Percentiles rank a stretch among this genome's conserved stretches.
phyloP scores from a whole-genome alignment of 805 yeast genomes.

The Kuraishia ogatae region DNA sequence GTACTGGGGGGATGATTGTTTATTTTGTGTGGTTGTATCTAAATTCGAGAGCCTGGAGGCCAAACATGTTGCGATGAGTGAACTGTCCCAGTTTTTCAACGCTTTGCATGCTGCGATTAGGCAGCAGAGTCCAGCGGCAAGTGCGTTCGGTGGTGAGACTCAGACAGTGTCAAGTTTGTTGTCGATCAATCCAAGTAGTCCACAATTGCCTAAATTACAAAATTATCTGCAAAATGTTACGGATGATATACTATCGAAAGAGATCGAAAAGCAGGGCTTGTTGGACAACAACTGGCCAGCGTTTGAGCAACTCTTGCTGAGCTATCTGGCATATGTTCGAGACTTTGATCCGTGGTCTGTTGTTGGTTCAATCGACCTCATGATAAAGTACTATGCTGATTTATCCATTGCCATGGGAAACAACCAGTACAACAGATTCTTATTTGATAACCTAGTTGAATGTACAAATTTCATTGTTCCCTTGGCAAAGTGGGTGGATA shows the following conservation, averaged over 20 bases:
- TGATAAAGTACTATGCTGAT: constrained; percentile 36
- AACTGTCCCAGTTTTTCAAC: neutral
- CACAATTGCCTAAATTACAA: constrained; percentile 18
- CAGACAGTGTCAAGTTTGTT: constrained; percentile 6
- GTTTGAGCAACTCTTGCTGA: constrained; percentile 32
- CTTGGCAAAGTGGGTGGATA: constrained; percentile 32
- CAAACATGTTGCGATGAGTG: neutral
- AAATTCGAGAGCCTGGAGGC: neutral
- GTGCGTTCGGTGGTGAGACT: neutral
- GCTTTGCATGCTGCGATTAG: neutral
- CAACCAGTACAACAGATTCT: constrained; percentile 24
- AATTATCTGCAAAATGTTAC: constrained; percentile 12
- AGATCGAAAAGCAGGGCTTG: constrained; percentile 19
- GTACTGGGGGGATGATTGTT: no score
- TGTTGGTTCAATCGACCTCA: constrained; percentile 45
- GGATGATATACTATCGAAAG: constrained; percentile 13
- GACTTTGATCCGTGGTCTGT: constrained; percentile 51
- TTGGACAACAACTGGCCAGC: constrained; percentile 30
- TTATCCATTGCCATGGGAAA: constrained; percentile 42
- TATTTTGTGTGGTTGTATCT: neutral
- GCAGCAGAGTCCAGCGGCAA: neutral
- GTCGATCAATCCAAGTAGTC: constrained; percentile 14
- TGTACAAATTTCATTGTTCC: constrained; percentile 35
- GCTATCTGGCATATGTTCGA: constrained; percentile 34
- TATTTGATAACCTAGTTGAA: constrained; percentile 27